Evolutionary conservation across 179 eudicot genomes (phyloP).

Genomic region (Spinacia oleracea): DNA sequence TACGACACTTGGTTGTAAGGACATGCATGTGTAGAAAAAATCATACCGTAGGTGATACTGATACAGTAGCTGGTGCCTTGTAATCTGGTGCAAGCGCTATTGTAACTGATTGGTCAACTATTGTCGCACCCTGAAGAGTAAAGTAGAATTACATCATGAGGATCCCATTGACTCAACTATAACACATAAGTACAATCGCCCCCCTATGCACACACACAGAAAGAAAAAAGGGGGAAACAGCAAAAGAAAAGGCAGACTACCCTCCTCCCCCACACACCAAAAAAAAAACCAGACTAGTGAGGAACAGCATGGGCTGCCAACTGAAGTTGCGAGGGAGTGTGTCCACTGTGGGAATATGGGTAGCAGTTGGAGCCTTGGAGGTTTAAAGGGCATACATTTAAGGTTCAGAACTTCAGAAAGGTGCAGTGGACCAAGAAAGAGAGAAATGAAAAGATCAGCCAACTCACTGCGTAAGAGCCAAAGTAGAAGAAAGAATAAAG

Average conservation of each 20-base stretch:
- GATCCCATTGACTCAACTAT: background rate
- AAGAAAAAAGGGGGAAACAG: background rate
- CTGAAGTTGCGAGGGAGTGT: background rate
- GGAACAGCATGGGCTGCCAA: background rate
- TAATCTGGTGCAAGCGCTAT: slow-evolving; percentile 78
- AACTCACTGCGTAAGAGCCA: background rate
- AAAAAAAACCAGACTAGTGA: background rate
- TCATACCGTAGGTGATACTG: slow-evolving; percentile 53
- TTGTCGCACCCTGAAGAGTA: slow-evolving; percentile 76
- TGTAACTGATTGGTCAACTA: slow-evolving; percentile 82
- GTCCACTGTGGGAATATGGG: background rate
- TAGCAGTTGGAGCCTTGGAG: background rate
- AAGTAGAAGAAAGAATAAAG: background rate
- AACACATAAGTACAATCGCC: background rate
- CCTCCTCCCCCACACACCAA: background rate
- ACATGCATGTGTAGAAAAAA: background rate
- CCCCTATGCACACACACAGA: background rate
- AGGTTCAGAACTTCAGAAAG: background rate
- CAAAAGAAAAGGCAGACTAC: background rate
- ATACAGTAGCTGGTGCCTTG: slow-evolving; percentile 50
- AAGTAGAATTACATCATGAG: background rate
- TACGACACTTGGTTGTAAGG: background rate
- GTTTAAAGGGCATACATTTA: background rate
- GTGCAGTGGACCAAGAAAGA: background rate
- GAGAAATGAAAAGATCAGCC: background rate